These are phyloP conservation scores for Cornus controversa DNA, from an alignment of 148 eudicot genomes.

Conservation along the genomic window DNA sequence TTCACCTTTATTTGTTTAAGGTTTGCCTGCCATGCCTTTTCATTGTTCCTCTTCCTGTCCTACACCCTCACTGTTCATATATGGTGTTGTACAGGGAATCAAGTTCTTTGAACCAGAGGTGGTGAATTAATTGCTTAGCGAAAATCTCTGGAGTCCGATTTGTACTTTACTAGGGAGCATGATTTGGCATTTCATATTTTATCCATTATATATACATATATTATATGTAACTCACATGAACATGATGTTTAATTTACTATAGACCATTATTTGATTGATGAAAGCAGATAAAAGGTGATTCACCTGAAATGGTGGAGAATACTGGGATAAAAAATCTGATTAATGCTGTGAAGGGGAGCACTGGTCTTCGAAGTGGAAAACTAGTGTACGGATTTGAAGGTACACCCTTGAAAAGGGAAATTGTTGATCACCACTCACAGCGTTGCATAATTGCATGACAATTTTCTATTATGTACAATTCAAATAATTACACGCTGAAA, in stretches of 20 bases:
- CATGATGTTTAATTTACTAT: not conserved
- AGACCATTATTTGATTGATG: constrained; percentile 23
- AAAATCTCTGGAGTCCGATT: constrained; percentile 6
- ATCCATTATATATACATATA: too few relatives aligned
- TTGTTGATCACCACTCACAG: not conserved
- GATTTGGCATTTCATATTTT: not conserved
- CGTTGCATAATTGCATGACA: not conserved
- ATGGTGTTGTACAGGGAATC: constrained; percentile 69
- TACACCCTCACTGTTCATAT: not conserved
- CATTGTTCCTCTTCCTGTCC: constrained; percentile 14
- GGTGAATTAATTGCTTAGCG: constrained; percentile 29
- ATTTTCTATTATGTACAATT: not conserved
- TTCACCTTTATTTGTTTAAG: not conserved
- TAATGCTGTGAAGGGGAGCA: constrained; percentile 58
- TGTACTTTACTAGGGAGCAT: constrained; percentile 13
- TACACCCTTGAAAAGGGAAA: constrained; percentile 24
- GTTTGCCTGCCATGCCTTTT: not conserved
- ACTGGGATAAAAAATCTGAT: constrained; percentile 89
- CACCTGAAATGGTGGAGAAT: constrained; percentile 93
- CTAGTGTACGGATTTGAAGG: constrained; percentile 88
- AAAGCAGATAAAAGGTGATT: constrained; percentile 88
- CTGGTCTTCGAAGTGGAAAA: constrained; percentile 70
- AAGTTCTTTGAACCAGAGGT: constrained; percentile 99
- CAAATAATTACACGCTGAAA: not conserved
- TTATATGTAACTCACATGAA: not conserved